Conservation (phyloP, 352 stramenopile species). For the Aphanomyces stellatus region DNA sequence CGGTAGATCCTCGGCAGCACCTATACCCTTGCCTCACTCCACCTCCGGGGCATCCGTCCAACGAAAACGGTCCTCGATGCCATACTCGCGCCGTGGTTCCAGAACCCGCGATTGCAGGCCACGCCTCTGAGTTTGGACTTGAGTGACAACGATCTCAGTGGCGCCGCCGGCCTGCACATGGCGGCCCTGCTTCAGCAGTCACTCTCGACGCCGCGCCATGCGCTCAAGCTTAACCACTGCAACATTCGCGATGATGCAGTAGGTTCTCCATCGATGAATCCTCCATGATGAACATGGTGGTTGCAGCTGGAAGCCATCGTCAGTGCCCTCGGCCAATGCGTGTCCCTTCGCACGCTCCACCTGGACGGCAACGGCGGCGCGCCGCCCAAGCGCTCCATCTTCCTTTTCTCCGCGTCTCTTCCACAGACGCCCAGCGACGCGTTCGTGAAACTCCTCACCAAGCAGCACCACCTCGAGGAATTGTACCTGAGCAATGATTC, state of each 20-base stretch:
- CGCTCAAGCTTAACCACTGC: constrained; percentile 46
- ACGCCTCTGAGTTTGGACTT: constrained; percentile 43
- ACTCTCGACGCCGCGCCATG: constrained; percentile 33
- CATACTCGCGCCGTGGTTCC: constrained; percentile 58
- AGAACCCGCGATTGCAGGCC: constrained; percentile 34
- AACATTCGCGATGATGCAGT: constrained; percentile 51
- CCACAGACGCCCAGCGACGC: constrained; percentile 36
- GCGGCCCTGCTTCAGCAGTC: constrained; percentile 35
- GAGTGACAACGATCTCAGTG: constrained; percentile 66
- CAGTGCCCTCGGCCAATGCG: constrained; percentile 44
- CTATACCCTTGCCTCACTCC: constrained; percentile 44
- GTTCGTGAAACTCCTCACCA: constrained; percentile 35
- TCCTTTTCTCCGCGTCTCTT: constrained; percentile 23
- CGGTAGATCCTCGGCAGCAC: constrained; percentile 58
- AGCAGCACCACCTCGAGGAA: constrained; percentile 36
- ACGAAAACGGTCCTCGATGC: constrained; percentile 27
- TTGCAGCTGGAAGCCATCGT: constrained; percentile 46
- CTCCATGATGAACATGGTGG: not conserved
- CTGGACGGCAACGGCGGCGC: constrained; percentile 51
- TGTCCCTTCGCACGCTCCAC: constrained; percentile 45
- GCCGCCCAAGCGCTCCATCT: constrained; percentile 15
- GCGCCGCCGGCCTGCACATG: constrained; percentile 34
- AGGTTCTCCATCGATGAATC: constrained; percentile 1
- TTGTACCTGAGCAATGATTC: constrained; percentile 45
- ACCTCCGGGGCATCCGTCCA: constrained; percentile 51